Evolutionary conservation across 1,284 basidiomycete genomes (phyloP), one percentile per base, ranked within the genome.

Genomic region (Pseudozyma hubeiensis): DNA sequence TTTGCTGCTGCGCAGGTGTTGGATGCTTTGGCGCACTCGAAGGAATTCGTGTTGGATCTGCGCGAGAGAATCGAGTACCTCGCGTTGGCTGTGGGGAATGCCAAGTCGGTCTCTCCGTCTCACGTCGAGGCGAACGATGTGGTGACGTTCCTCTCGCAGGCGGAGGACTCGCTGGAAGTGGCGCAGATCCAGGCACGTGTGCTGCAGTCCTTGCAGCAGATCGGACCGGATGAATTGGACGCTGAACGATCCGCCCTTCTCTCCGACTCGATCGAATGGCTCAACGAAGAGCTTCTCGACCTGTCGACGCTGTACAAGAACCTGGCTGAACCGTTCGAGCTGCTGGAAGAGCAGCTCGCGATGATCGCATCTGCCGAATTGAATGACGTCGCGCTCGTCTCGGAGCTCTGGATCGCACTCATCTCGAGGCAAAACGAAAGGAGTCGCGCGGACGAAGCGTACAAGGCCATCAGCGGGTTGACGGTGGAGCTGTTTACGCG

Each of bases 111-210:
- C 30, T 69, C 76, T 31, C 68, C 75, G 13, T 47, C 66, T 41
- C 57, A 66, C 10, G 71, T 67, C 19, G 94, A 16, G 92, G 94
- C 81, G 45, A 93, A 16, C 88, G 92, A 31, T 90, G 76, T 94
- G 93, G 93, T 98, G 59, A 91, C 92, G 50, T 97, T 98, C 87
- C 88, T 96, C 30, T 93, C 91, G 0, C 92, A 94, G 71, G 87
- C 97, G 16, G 95, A 98, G 86, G 97, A 99, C 85, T 94, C 94
- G 83, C 88, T 99, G 9, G 97, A 99, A 61, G 97, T 99, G 13
- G 93, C 94, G 4, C 92, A 96, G 85, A 94, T 99, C 9, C 97
- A 99, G 82, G 87, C 96, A 41, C 94, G 97, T 85, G 89, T 75
- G 75, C 85, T 72, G 82, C 83, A 52, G 81, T 84, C 78, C 40